Conservation (phyloP, 108 stramenopile species). For the Epithemia pelagica region DNA sequence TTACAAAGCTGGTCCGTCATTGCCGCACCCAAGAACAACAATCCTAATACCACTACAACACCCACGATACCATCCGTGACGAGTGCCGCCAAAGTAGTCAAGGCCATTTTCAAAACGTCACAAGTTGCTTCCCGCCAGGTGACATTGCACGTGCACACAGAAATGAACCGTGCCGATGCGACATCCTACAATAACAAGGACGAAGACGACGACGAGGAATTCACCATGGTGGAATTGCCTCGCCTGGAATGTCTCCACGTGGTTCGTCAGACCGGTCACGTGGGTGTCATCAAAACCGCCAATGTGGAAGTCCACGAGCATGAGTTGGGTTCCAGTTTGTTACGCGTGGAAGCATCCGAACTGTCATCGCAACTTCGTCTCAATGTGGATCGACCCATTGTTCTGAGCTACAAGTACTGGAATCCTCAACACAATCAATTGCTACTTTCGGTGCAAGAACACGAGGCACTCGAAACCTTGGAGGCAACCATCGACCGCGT, state of each 20-base stretch:
- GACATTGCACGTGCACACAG: constrained; percentile 3
- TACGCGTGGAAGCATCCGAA: constrained; percentile 1
- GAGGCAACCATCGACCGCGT: constrained; percentile 12
- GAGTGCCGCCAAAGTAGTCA: background rate
- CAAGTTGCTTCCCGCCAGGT: background rate
- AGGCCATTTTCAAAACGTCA: background rate
- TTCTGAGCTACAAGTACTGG: constrained; percentile 12
- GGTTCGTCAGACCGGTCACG: constrained; percentile 7
- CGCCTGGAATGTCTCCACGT: constrained; percentile 7
- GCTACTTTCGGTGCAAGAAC: constrained; percentile 1
- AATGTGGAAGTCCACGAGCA: constrained; percentile 15
- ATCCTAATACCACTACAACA: background rate
- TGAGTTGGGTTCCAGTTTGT: background rate
- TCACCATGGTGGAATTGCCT: constrained; percentile 7
- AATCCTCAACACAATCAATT: background rate
- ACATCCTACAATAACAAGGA: no score
- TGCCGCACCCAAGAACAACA: background rate
- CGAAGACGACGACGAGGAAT: no score
- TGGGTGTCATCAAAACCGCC: constrained; percentile 11
- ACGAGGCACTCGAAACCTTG: constrained; percentile 10
- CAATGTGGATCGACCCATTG: constrained; percentile 17
- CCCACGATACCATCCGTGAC: no score
- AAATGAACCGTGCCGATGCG: background rate
- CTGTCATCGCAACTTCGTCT: constrained; percentile 9
- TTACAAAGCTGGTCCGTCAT: background rate